Evolutionary conservation across 192 early-diverging fungal genomes (phyloP).

Genomic region (Chytriomyces confervae): DNA sequence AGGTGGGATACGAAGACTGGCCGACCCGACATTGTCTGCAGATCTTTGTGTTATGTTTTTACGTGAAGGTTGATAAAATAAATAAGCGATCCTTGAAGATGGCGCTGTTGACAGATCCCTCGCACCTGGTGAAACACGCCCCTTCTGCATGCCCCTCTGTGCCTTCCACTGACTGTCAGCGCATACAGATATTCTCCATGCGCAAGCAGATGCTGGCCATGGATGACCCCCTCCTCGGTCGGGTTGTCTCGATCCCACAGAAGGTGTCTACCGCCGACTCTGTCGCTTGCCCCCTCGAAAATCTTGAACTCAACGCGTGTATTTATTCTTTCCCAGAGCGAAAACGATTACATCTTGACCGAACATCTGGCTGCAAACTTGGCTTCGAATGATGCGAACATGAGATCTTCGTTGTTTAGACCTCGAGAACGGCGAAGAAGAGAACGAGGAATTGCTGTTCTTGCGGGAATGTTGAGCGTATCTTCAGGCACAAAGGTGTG

Average conservation of each 20-base stretch:
- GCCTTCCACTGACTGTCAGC: not conserved
- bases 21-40: not conserved
- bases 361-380: not conserved
- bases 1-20: constrained; percentile 20
- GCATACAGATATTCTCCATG: constrained; percentile 44
- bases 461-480: not conserved
- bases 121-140: constrained; percentile 33
- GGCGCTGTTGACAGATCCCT: constrained; percentile 39
- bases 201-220: constrained; percentile 37
- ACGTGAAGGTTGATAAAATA: too few species aligned
- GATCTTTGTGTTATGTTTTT: constrained; percentile 20
- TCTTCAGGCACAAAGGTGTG: too few species aligned
- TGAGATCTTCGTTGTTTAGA: not conserved
- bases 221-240: constrained; percentile 36
- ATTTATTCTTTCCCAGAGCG: not conserved
- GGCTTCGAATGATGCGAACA: not conserved
- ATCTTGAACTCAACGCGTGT: too few species aligned
- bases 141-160: not conserved
- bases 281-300: too few species aligned
- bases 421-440: constrained; percentile 16
- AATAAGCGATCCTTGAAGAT: constrained; percentile 4
- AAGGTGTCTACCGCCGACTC: too few species aligned
- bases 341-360: constrained; percentile 48
- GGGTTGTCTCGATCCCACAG: constrained; percentile 44
- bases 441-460: not conserved